phyloP scores from a whole-genome alignment of 2,329 filamentous ascomycete genomes.

The Diplocarpon mali region DNA sequence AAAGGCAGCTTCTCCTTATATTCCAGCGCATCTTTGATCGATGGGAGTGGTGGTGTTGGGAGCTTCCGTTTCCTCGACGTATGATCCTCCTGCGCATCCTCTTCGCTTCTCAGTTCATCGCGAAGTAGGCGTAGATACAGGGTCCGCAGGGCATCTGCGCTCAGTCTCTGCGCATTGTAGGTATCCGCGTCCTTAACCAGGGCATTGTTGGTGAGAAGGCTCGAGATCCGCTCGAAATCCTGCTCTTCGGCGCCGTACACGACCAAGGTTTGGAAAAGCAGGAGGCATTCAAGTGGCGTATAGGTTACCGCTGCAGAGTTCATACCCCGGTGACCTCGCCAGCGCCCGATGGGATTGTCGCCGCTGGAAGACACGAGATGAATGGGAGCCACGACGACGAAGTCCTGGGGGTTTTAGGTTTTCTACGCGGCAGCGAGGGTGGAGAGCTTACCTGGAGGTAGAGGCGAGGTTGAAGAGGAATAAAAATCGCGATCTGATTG shows the following conservation, averaged over 20 bases:
- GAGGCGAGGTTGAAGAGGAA: neutral
- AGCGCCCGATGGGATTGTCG: slow-evolving; percentile 43
- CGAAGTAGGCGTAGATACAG: slow-evolving; percentile 67
- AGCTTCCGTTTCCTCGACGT: slow-evolving; percentile 65
- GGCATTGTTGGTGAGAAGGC: slow-evolving; percentile 61
- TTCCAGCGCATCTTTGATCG: slow-evolving; percentile 53
- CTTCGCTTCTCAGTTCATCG: slow-evolving; percentile 55
- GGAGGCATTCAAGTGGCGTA: slow-evolving; percentile 75
- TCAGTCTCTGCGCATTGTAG: slow-evolving; percentile 66
- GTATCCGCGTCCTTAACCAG: slow-evolving; percentile 58
- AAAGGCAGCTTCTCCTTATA: slow-evolving; percentile 56
- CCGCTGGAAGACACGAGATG: slow-evolving; percentile 38
- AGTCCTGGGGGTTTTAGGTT: neutral
- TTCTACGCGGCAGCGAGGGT: neutral
- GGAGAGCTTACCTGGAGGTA: slow-evolving; percentile 6
- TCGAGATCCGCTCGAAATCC: slow-evolving; percentile 63
- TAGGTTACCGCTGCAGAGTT: slow-evolving; percentile 47
- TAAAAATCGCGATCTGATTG: slow-evolving; percentile 8
- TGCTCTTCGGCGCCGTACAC: slow-evolving; percentile 52
- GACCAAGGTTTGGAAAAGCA: slow-evolving; percentile 72
- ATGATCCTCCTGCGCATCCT: slow-evolving; percentile 27
- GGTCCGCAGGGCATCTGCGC: slow-evolving; percentile 65
- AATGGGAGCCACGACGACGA: slow-evolving; percentile 42
- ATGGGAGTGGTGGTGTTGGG: slow-evolving; percentile 50
- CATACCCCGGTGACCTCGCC: slow-evolving; percentile 46